Evolutionary conservation across 2,329 filamentous ascomycete species (phyloP).

Genomic region (Rugonectria rugulosa): DNA sequence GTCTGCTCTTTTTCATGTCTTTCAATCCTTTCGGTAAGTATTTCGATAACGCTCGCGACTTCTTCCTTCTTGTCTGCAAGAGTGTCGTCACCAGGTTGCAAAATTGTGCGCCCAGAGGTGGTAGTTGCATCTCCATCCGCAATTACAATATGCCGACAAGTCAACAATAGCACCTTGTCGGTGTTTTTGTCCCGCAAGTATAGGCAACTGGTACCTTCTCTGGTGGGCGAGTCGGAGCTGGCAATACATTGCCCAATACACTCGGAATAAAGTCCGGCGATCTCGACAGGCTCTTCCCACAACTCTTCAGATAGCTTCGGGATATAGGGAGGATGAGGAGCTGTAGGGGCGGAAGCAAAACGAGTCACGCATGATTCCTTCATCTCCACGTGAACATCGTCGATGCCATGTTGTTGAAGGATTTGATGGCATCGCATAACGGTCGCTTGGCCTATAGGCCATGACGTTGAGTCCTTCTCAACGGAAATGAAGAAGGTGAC

Average conservation of each 20-base stretch:
- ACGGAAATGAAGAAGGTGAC: conserved; percentile 18
- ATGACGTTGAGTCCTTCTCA: conserved; percentile 1
- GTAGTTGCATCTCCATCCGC: not conserved
- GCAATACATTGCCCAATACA: conserved; percentile 5
- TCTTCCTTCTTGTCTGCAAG: no score
- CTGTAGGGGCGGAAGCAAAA: no score
- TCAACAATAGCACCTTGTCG: not conserved
- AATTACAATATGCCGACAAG: conserved; percentile 19
- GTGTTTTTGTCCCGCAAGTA: conserved; percentile 8
- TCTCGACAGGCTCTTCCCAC: not conserved
- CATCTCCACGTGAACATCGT: conserved; percentile 9
- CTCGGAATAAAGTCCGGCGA: not conserved
- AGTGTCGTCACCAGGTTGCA: conserved; percentile 11
- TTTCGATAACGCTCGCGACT: no score
- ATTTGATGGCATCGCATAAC: conserved; percentile 2
- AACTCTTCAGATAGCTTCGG: not conserved
- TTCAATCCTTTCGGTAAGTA: no score
- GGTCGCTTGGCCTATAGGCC: not conserved
- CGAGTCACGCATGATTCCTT: conserved; percentile 11
- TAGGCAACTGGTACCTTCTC: conserved; percentile 15
- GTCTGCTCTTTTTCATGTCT: no score
- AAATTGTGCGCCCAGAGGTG: not conserved
- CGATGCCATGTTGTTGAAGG: not conserved
- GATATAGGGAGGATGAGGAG: no score
- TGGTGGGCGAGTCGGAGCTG: not conserved